Evolutionary conservation across 2,329 filamentous ascomycete species (phyloP).

Genomic region (Neofusicoccum sp.): DNA sequence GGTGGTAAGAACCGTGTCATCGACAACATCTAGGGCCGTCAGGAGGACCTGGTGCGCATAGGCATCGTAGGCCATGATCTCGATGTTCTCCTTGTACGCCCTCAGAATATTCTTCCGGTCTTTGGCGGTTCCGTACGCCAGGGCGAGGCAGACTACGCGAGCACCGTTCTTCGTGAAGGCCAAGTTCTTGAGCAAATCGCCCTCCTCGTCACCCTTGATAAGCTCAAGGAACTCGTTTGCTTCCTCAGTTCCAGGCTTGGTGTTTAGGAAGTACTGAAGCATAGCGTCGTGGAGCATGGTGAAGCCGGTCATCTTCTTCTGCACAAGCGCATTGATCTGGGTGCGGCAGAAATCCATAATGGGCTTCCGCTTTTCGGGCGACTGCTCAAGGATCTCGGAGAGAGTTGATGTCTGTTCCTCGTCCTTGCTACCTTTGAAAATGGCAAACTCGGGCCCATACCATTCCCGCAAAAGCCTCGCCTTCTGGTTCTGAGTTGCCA

Average conservation of each 20-base stretch:
- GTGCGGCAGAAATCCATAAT: conserved; percentile 84
- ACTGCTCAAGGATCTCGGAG: conserved; percentile 67
- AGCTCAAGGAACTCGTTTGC: conserved; percentile 84
- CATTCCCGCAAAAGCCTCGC: conserved; percentile 83
- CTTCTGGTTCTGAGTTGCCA: conserved; percentile 84
- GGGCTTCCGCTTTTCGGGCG: conserved; percentile 80
- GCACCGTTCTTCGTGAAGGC: conserved; percentile 91
- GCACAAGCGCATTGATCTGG: conserved; percentile 86
- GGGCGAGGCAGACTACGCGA: conserved; percentile 72
- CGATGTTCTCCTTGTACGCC: conserved; percentile 85
- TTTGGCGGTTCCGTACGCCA: conserved; percentile 86
- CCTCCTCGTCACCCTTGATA: conserved; percentile 75
- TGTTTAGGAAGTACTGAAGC: conserved; percentile 90
- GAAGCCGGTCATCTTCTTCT: conserved; percentile 96
- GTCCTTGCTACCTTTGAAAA: conserved; percentile 63
- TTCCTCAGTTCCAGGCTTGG: conserved; percentile 74
- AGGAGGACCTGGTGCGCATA: conserved; percentile 80
- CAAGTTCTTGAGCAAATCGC: conserved; percentile 89
- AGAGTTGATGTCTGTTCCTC: conserved; percentile 65
- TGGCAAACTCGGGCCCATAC: conserved; percentile 90
- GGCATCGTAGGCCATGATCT: conserved; percentile 77
- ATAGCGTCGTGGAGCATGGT: conserved; percentile 98
- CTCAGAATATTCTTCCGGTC: conserved; percentile 87
- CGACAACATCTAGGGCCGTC: conserved; percentile 83
- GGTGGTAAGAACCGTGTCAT: conserved; percentile 84